Base-by-base conservation (phyloP, 306 rosid species). In the Aeschynomene evenia region DNA sequence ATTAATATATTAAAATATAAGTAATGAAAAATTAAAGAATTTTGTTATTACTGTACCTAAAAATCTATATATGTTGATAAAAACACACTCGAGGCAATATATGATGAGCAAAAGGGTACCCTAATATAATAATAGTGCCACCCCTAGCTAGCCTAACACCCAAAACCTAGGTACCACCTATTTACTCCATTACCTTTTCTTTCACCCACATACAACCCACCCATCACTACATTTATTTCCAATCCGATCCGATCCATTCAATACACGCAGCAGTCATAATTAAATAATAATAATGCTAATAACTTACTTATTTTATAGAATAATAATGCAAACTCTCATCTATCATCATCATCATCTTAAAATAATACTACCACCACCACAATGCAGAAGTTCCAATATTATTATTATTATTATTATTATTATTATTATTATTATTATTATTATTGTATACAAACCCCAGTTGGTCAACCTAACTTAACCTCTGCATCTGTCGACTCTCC, bases 381-480 rank as follows among this genome's bases (percentile, higher is more conserved):
- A 11, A 39, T 39, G 13, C 11, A 10, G 13, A n/a, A 14, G 11
- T 39, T 39, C 11, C 1, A 39, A 39, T 8, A 45, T 45, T 66
- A n/a, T n/a, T n/a, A n/a, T n/a, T n/a, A n/a, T n/a, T n/a, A n/a
- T n/a, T n/a, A n/a, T n/a, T n/a, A n/a, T n/a, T n/a, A n/a, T n/a
- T n/a, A n/a, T n/a, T n/a, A n/a, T n/a, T n/a, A n/a, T n/a, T n/a
- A n/a, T n/a, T n/a, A n/a, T n/a, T n/a, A n/a, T n/a, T n/a, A n/a
- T n/a, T n/a, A 74, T 11, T 63, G 33, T 16, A 75, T 66, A 46
- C 8, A 53, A 55, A 64, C 62, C 58, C 51, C 68, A 58, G 82
- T 77, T 60, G 83, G 87, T 83, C 87, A 83, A 83, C 85, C 83
- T 77, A 80, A 74, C 87, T 51, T 45, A 4, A 45, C 21, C 51